Conservation (phyloP, 1,139 yeast genomes). For the Candida dubliniensis region DNA sequence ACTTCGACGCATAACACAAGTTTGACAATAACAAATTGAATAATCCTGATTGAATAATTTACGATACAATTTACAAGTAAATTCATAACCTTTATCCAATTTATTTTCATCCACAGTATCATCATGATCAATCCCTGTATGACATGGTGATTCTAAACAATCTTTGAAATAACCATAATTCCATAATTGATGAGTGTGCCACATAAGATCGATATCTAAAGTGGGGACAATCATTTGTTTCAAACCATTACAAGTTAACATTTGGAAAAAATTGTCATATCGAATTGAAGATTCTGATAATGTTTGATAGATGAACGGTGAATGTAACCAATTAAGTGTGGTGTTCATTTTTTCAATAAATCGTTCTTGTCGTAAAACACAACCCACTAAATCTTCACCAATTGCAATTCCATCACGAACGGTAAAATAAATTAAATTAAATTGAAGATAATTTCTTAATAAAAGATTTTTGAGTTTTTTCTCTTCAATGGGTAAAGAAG, state of each 20-base stretch:
- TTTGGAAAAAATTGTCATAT: neutral
- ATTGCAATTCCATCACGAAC: slow-evolving; percentile 16
- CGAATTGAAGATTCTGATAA: slow-evolving; percentile 9
- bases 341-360: slow-evolving; percentile 31
- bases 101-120: slow-evolving; percentile 14
- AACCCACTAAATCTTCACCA: slow-evolving; percentile 31
- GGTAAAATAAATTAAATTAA: slow-evolving; percentile 24
- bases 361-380: slow-evolving; percentile 30
- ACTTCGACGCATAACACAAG: slow-evolving; percentile 11
- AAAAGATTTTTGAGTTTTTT: slow-evolving; percentile 5
- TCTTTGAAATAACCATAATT: slow-evolving; percentile 23
- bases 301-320: slow-evolving; percentile 20
- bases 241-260: neutral
- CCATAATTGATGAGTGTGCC: slow-evolving; percentile 42
- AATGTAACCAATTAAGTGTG: slow-evolving; percentile 26
- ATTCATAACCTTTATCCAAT: slow-evolving; percentile 12
- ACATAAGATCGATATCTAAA: slow-evolving; percentile 37
- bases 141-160: slow-evolving; percentile 14
- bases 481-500: neutral
- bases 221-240: slow-evolving; percentile 25
- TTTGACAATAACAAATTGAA: slow-evolving; percentile 16
- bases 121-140: slow-evolving; percentile 16
- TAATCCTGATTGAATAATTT: slow-evolving; percentile 13
- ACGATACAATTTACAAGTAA: slow-evolving; percentile 15
- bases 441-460: slow-evolving; percentile 17